Evolutionary conservation across 768 basidiomycete species (phyloP), one percentile per base, ranked within the genome.

Genomic region (Suillus occidentalis): DNA sequence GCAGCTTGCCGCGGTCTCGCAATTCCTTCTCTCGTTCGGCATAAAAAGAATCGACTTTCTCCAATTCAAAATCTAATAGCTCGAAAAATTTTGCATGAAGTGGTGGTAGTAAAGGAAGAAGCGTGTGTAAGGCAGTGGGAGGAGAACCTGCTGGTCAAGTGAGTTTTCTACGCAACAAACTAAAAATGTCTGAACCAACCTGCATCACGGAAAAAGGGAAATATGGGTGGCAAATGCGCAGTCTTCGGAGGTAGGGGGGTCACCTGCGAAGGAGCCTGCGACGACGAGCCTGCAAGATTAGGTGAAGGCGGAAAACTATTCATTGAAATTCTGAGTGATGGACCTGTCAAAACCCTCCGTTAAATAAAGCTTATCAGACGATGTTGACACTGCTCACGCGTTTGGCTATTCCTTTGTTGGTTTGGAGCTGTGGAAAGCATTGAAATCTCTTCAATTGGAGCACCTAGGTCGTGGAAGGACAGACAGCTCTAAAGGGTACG

Each of bases 1-100:
- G 76, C 34, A 77, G 56, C 36, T 78, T 71, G 18, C 81, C 80
- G 31, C 81, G 83, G 3, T 72, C 74, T 6, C 77, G 77, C 86
- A 85, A 89, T 77, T 84, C 87, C 55, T 81, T 82, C 77, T 88
- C 95, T 36, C 88, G 83, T 31, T 85, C 86, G 6, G 84, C 71
- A 73, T 93, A 99, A 75, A 99, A 99, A 1, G 79, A 77, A 65
- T 92, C 92, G 14, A 98, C 87, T 75, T 97, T 97, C 25, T 89
- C 87, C 3, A 98, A 80, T 73, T 99, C 89, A 0, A 72, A 72
- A 68, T 97, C 92, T 8, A 98, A 81, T 28, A 87, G 80, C 3
- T 85, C 82, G 65, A 99, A 92, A 79, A 97, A 99, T 7, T 80
- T 80, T 37, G 77, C 72, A 71, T 96, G 90, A 28, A 83, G 77